Evolutionary conservation across 1,139 yeast species (phyloP).

Genomic region (Pneumocystis wakefieldiae): DNA sequence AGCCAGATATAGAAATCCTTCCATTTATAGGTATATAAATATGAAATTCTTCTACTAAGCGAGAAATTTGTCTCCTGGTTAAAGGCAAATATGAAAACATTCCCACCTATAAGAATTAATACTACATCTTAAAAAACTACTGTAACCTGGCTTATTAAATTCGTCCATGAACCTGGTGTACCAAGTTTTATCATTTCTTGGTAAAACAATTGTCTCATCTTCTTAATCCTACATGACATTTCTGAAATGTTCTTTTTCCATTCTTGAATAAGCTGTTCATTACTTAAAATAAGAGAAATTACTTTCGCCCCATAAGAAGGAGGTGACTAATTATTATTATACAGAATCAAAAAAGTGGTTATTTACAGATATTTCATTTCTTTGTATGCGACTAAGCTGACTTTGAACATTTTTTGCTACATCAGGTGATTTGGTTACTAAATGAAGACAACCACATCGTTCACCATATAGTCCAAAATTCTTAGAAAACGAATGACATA

Average conservation of each 20-base stretch:
- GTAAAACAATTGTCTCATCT: slow-evolving; percentile 43
- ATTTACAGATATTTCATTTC: slow-evolving; percentile 63
- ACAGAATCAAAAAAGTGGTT: not conserved
- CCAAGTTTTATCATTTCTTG: slow-evolving; percentile 39
- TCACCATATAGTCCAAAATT: slow-evolving; percentile 96
- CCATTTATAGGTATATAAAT: slow-evolving; percentile 83
- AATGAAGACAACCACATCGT: slow-evolving; percentile 79
- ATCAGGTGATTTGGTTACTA: slow-evolving; percentile 26
- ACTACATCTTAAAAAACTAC: not conserved
- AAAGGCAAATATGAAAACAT: slow-evolving; percentile 93
- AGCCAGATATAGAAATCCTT: slow-evolving; percentile 81
- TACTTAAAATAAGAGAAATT: slow-evolving; percentile 58
- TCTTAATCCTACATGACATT: slow-evolving; percentile 65
- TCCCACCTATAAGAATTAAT: slow-evolving; percentile 44
- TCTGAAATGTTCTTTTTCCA: slow-evolving; percentile 61
- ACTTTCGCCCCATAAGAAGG: slow-evolving; percentile 89
- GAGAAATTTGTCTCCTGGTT: slow-evolving; percentile 48
- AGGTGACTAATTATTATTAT: slow-evolving; percentile 32
- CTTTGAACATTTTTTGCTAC: slow-evolving; percentile 41
- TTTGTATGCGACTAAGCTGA: slow-evolving; percentile 62
- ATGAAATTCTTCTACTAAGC: slow-evolving; percentile 54
- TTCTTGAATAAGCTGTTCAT: slow-evolving; percentile 44
- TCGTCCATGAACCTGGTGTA: slow-evolving; percentile 66
- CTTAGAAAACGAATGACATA: slow-evolving; percentile 89
- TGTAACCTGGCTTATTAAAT: slow-evolving; percentile 59